phyloP scores from a whole-genome alignment of 2,329 filamentous ascomycete species.

The Xylariaceae sp. region DNA sequence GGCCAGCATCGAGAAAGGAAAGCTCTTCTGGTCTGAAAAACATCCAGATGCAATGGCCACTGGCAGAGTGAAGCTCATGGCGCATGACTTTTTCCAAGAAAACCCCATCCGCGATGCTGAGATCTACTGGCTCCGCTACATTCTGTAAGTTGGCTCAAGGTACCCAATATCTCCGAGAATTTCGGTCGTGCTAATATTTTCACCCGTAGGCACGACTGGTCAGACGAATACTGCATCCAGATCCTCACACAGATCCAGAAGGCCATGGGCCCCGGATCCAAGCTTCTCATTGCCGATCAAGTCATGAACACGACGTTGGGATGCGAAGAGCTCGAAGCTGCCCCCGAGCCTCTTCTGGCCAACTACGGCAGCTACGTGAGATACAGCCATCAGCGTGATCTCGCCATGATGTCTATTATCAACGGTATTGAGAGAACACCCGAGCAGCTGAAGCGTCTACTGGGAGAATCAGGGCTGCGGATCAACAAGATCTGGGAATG shows the following conservation, averaged over 20 bases:
- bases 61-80: constrained; percentile 21
- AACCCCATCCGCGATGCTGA: constrained; percentile 28
- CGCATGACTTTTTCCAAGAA: constrained; percentile 33
- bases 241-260: constrained; percentile 24
- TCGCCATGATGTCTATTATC: constrained; percentile 33
- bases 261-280: constrained; percentile 20
- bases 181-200: not conserved
- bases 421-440: constrained; percentile 36
- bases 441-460: constrained; percentile 27
- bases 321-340: constrained; percentile 25
- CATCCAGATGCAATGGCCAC: not conserved
- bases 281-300: constrained; percentile 24
- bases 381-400: constrained; percentile 32
- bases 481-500: constrained; percentile 32
- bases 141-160: not conserved
- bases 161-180: not conserved
- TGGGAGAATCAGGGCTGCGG: constrained; percentile 29
- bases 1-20: not conserved
- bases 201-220: constrained; percentile 31
- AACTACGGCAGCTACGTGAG: constrained; percentile 34
- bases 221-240: constrained; percentile 31
- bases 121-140: constrained; percentile 16
- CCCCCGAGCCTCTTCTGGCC: constrained; percentile 31
- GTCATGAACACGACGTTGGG: constrained; percentile 35
- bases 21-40: not conserved